A percentile compares a stretch with the other conserved stretches of the same genome.
Conservation (phyloP, 106 monocot species). For the Acorus gramineus region DNA sequence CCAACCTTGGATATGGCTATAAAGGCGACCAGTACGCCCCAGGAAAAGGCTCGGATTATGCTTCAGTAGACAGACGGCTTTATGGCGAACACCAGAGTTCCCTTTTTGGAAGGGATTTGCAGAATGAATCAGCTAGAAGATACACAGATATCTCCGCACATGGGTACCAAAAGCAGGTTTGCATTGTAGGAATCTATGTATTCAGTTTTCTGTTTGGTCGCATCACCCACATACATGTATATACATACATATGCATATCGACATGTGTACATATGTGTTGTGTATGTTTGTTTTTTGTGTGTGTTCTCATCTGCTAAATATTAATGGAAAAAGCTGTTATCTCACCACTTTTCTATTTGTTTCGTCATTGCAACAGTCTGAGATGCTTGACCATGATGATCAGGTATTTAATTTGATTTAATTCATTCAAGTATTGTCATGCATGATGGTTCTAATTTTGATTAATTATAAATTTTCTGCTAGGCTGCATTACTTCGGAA, state of each 20-base stretch:
- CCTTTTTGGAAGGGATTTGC: conserved; percentile 58
- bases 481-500: conserved; percentile 72
- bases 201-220: not conserved
- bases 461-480: conserved; percentile 4
- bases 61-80: conserved; percentile 55
- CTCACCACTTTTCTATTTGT: not conserved
- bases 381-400: conserved; percentile 51
- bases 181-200: too few species aligned
- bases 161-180: conserved; percentile 53
- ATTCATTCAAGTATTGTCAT: not conserved
- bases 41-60: conserved; percentile 39
- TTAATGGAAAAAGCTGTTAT: too few species aligned
- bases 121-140: conserved; percentile 50
- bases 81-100: conserved; percentile 53
- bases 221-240: not conserved
- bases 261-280: not conserved
- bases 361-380: conserved; percentile 22
- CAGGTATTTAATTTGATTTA: conserved; percentile 29
- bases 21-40: conserved; percentile 52
- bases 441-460: not conserved
- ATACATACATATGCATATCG: not conserved
- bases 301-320: not conserved
- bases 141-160: conserved; percentile 42
- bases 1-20: conserved; percentile 42
- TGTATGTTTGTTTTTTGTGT: not conserved